Evolutionary conservation across 2,329 filamentous ascomycete species (phyloP).

Genomic region (Xylariaceae sp.): DNA sequence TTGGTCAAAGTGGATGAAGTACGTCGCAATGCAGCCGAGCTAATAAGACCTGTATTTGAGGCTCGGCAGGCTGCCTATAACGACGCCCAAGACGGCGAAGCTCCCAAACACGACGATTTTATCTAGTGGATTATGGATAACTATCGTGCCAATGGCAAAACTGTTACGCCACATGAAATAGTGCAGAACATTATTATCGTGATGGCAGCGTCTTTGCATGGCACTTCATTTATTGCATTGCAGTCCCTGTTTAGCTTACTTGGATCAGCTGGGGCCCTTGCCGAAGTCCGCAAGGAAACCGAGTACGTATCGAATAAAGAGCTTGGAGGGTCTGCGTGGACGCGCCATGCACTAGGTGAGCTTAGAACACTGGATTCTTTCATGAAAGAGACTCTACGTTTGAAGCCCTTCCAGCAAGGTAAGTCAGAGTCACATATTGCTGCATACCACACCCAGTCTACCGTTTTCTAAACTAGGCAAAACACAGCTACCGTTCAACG

Average conservation of each 20-base stretch:
- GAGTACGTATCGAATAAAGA: constrained; percentile 11
- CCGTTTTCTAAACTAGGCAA: constrained; percentile 6
- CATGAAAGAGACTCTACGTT: constrained; percentile 18
- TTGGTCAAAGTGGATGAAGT: constrained; percentile 11
- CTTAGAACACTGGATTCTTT: constrained; percentile 17
- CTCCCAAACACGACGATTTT: constrained; percentile 16
- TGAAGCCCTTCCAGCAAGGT: constrained; percentile 19
- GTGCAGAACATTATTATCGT: constrained; percentile 19
- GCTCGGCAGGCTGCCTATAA: constrained; percentile 13
- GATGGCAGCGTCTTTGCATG: constrained; percentile 20
- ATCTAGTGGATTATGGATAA: constrained; percentile 21
- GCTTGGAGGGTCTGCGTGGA: constrained; percentile 13
- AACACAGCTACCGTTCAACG: constrained; percentile 12
- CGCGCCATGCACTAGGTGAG: constrained; percentile 16
- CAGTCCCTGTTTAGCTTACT: constrained; percentile 15
- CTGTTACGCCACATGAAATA: constrained; percentile 12
- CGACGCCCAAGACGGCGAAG: constrained; percentile 2
- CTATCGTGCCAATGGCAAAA: constrained; percentile 16
- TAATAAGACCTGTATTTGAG: constrained; percentile 18
- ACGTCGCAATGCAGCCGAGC: constrained; percentile 15
- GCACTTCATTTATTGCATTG: constrained; percentile 13
- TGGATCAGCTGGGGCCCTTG: constrained; percentile 10
- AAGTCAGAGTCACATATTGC: too few species aligned
- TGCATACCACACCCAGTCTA: neutral
- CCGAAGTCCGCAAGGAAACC: constrained; percentile 17